Evolutionary conservation across 345 rosid species (phyloP).

Genomic region (Nasturtium officinale): DNA sequence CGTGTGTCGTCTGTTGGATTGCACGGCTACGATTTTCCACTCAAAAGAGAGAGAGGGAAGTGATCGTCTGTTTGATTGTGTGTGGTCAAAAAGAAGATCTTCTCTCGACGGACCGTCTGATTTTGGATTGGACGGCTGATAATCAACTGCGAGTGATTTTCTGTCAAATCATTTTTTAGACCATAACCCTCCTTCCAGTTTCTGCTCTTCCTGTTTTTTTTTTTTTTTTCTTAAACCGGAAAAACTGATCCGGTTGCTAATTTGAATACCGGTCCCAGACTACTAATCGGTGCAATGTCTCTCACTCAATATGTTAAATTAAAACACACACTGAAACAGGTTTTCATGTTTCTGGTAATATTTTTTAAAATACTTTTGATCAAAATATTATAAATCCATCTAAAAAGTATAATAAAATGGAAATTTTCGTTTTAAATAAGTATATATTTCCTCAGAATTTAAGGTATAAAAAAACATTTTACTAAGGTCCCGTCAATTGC

Average conservation of each 20-base stretch:
- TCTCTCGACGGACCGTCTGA: conserved; percentile 46
- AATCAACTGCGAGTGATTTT: conserved; percentile 20
- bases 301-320: neutral
- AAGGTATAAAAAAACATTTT: neutral
- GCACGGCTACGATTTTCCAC: conserved; percentile 41
- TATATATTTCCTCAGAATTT: neutral
- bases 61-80: conserved; percentile 25
- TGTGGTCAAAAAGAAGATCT: conserved; percentile 50
- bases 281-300: neutral
- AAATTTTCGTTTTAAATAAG: neutral
- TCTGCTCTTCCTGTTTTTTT: conserved; percentile 32
- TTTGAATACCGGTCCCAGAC: neutral
- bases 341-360: neutral
- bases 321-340: neutral
- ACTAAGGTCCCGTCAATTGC: neutral
- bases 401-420: neutral
- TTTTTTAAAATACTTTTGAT: too few relatives aligned
- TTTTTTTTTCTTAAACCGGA: conserved; percentile 7
- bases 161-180: conserved; percentile 28
- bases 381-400: neutral
- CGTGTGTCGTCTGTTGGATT: conserved; percentile 26
- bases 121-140: conserved; percentile 49
- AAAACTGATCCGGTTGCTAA: neutral
- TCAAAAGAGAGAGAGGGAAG: conserved; percentile 3
- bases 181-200: conserved; percentile 42